Conservation (phyloP, 768 basidiomycete genomes). For the Russula emetica region DNA sequence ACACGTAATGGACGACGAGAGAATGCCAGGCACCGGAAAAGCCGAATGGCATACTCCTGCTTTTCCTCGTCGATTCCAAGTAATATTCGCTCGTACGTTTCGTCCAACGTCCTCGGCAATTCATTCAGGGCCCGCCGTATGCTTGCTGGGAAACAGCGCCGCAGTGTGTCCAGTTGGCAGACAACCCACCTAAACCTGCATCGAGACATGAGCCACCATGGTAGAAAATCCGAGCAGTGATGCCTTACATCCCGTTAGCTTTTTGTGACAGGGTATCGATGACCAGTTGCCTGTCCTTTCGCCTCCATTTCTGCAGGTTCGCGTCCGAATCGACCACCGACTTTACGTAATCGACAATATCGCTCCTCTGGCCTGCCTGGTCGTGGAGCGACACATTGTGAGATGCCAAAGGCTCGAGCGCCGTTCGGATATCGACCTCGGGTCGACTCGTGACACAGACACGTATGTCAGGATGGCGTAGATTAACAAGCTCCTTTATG, state of each 20-base stretch:
- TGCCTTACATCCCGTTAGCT: constrained; percentile 7
- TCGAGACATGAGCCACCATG: not conserved
- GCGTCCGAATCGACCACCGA: not conserved
- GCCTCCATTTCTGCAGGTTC: not conserved
- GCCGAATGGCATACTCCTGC: not conserved
- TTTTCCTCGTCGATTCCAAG: not conserved
- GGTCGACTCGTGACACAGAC: not conserved
- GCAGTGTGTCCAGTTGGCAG: not conserved
- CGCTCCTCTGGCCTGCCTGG: not conserved
- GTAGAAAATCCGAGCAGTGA: not conserved
- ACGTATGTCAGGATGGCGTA: not conserved
- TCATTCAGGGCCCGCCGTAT: not conserved
- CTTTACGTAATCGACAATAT: not conserved
- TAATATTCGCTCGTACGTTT: not conserved
- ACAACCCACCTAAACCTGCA: not conserved
- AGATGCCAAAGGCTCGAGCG: not conserved
- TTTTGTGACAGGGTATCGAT: constrained; percentile 1
- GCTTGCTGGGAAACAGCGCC: not conserved
- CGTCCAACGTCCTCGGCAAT: not conserved
- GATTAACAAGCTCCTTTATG: not conserved
- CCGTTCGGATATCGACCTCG: constrained; percentile 2
- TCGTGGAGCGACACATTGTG: not conserved
- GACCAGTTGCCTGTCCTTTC: not conserved
- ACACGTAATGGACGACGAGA: not conserved
- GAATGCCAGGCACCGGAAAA: not conserved